Evolutionary conservation across 2,329 filamentous ascomycete genomes (phyloP).

Genomic region (Colletotrichum cordylinicola): DNA sequence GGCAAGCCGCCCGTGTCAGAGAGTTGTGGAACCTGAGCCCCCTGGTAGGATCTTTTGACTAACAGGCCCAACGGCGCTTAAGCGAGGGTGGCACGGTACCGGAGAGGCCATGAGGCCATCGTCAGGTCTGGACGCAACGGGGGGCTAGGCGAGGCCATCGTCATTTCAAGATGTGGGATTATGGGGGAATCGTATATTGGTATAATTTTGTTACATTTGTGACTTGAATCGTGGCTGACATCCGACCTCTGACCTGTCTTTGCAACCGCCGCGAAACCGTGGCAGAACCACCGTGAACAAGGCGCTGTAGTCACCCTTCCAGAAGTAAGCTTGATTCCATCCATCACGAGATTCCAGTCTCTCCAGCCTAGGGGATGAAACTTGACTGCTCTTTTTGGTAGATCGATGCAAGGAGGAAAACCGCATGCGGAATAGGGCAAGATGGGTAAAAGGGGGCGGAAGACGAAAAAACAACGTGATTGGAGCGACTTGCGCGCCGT

Average conservation of each 20-base stretch:
- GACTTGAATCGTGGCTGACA: background rate
- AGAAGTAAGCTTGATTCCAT: background rate
- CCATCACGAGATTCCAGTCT: background rate
- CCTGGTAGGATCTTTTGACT: background rate
- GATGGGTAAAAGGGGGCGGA: background rate
- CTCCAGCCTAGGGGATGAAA: background rate
- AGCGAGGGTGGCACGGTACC: background rate
- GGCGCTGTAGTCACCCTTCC: background rate
- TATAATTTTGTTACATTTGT: background rate
- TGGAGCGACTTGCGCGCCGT: background rate
- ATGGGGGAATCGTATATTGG: background rate
- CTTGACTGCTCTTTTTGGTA: background rate
- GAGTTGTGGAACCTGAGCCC: background rate
- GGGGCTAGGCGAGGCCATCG: background rate
- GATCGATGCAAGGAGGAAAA: constrained; percentile 5
- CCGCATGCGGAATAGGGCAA: background rate
- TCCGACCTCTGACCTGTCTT: accelerated
- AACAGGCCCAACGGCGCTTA: background rate
- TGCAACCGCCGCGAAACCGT: accelerated
- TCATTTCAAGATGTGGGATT: background rate
- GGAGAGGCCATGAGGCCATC: background rate
- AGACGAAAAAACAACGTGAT: background rate
- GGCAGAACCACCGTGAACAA: background rate
- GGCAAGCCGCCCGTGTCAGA: background rate
- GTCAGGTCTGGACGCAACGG: background rate